Evolutionary conservation across 2,329 filamentous ascomycete genomes (phyloP), one percentile per base, ranked within the genome.

Genomic region (Xylaria sp.): DNA sequence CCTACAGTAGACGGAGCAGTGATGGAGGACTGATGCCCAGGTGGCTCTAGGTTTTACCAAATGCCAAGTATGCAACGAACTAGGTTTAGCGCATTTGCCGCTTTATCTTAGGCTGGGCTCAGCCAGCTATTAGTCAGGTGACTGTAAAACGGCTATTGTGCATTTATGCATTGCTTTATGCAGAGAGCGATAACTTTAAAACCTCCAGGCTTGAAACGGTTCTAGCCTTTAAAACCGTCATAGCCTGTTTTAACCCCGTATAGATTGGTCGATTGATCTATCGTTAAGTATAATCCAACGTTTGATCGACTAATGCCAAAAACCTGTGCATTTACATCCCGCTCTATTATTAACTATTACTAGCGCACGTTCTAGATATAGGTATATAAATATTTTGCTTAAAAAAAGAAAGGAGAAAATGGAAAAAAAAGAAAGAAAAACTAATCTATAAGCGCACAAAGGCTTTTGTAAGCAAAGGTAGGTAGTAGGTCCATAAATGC

Each of bases 51-150:
- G n/a, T n/a, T n/a, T n/a, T n/a, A n/a, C 33, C 33, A 35, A 47
- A 31, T 47, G 25, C 44, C 44, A 31, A 47, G 44, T n/a, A 31
- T 31, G 25, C 25, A 47, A 3, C 44, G 25, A 47, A 47, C 25
- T 47, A 31, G 44, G 44, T 27, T 47, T 47, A 47, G 44, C 44
- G 44, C 25, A 47, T n/a, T n/a, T n/a, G n/a, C n/a, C n/a, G n/a
- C n/a, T n/a, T n/a, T n/a, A n/a, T n/a, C n/a, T n/a, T n/a, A 49
- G 46, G 46, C 46, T 49, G n/a, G 46, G 46, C 46, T 49, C 17
- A 49, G 46, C 27, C 46, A 49, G 46, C 19, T 49, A 49, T 49
- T 17, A 51, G 31, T 51, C 31, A 51, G 47, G 47, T 51, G 33
- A 51, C 31, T 49, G 46, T 35, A 17, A 35, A 49, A 33, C 46